Evolutionary conservation across 2,329 filamentous ascomycete genomes (phyloP).

Genomic region (Celoporthe dispersa): DNA sequence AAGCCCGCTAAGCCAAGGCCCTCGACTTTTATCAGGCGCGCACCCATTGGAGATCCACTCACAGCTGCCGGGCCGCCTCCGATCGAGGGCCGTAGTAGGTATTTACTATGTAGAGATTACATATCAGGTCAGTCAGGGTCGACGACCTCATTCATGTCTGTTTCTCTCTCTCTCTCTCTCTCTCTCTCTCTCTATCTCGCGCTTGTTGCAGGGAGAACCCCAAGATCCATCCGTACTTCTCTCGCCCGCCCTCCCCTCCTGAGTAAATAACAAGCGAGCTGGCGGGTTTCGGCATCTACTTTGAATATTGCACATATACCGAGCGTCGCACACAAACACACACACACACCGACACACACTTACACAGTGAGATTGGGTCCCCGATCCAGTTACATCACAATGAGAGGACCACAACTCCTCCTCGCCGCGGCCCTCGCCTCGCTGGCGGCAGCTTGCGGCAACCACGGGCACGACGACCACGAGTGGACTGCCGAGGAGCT

Average conservation of each 20-base stretch:
- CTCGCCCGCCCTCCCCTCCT: too few species aligned
- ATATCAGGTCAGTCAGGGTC: neutral
- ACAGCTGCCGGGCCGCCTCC: slow-evolving; percentile 10
- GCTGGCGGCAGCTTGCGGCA: slow-evolving; percentile 40
- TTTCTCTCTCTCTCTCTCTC: neutral
- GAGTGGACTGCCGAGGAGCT: slow-evolving; percentile 56
- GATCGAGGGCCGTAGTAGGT: neutral
- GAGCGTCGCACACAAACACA: neutral
- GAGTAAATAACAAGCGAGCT: neutral
- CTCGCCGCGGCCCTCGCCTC: slow-evolving; percentile 31
- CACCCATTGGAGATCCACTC: neutral
- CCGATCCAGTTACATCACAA: slow-evolving; percentile 19
- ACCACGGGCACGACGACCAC: slow-evolving; percentile 43
- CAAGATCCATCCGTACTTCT: neutral
- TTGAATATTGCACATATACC: neutral
- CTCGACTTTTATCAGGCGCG: slow-evolving; percentile 5
- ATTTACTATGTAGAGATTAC: neutral
- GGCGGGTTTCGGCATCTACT: neutral
- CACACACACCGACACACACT: neutral
- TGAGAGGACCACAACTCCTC: slow-evolving; percentile 35
- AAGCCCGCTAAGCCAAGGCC: neutral
- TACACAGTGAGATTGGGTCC: neutral
- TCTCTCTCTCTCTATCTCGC: neutral
- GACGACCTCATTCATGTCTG: neutral
- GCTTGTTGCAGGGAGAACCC: neutral